Conservation (phyloP, 495 filamentous ascomycete species). For the Aspergillus mulundensis region DNA sequence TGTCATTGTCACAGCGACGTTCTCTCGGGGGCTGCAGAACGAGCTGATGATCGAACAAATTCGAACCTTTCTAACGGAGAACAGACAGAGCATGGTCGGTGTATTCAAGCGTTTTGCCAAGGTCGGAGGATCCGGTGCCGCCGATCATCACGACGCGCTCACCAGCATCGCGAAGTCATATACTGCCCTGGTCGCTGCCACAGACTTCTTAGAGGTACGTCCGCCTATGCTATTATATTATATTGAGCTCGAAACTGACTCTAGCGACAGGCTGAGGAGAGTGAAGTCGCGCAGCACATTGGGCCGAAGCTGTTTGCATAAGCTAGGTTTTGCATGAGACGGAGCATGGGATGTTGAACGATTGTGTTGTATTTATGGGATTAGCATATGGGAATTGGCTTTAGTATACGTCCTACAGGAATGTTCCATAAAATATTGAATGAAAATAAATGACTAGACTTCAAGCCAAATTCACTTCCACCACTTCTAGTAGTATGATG, state of each 20-base stretch:
- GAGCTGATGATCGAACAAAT: slow-evolving; percentile 69
- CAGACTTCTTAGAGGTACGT: slow-evolving; percentile 60
- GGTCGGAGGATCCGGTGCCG: slow-evolving; percentile 54
- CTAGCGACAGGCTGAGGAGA: slow-evolving; percentile 37
- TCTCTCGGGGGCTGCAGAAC: slow-evolving; percentile 78
- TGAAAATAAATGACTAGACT: not conserved
- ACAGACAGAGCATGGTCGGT: slow-evolving; percentile 73
- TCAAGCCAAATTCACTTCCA: not conserved
- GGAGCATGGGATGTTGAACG: slow-evolving; percentile 4
- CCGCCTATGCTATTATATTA: not conserved
- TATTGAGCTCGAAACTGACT: not conserved
- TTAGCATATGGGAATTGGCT: slow-evolving; percentile 10
- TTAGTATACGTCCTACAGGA: not conserved
- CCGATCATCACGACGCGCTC: slow-evolving; percentile 39
- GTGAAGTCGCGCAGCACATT: slow-evolving; percentile 31
- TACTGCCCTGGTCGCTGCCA: slow-evolving; percentile 53
- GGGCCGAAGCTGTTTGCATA: slow-evolving; percentile 38
- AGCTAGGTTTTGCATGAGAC: slow-evolving; percentile 12
- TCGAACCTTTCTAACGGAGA: slow-evolving; percentile 70
- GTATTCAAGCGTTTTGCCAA: slow-evolving; percentile 88
- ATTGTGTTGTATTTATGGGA: slow-evolving; percentile 13
- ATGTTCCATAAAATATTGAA: not conserved
- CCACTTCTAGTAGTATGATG: not conserved
- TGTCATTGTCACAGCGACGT: slow-evolving; percentile 72
- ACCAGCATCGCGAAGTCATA: slow-evolving; percentile 57